phyloP scores from a whole-genome alignment of 164 flowering plant genomes.

The Umbellularia californica region DNA sequence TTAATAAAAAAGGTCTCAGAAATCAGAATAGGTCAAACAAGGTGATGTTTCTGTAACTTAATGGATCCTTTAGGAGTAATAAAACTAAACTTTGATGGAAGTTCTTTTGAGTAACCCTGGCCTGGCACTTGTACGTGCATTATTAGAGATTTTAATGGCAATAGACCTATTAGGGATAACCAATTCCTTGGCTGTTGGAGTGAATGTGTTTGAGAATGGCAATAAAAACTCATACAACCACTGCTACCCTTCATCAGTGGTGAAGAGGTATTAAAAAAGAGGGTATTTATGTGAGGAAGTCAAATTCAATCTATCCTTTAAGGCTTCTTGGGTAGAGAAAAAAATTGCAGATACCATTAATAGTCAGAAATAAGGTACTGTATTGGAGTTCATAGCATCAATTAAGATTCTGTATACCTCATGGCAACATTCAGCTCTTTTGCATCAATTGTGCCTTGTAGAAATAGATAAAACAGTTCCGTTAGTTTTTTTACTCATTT shows the following conservation, averaged over 20 bases:
- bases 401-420: conserved; percentile 51
- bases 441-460: conserved; percentile 87
- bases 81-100: background rate
- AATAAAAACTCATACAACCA: background rate
- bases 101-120: background rate
- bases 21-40: background rate
- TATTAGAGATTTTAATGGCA: background rate
- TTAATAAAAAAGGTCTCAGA: background rate
- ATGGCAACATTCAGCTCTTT: conserved; percentile 96
- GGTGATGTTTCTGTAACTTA: background rate
- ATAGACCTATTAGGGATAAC: background rate
- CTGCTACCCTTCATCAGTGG: background rate
- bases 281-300: too few relatives aligned
- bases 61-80: background rate
- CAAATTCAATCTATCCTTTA: too few relatives aligned
- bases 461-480: conserved; percentile 7
- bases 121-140: background rate
- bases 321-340: too few relatives aligned
- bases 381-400: background rate
- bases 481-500: background rate
- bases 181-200: background rate
- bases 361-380: background rate
- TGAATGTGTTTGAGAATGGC: background rate
- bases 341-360: too few relatives aligned
- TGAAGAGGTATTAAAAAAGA: too few relatives aligned